phyloP scores from a whole-genome alignment of 2,329 filamentous ascomycete species.

The Colletotrichum simmondsii region DNA sequence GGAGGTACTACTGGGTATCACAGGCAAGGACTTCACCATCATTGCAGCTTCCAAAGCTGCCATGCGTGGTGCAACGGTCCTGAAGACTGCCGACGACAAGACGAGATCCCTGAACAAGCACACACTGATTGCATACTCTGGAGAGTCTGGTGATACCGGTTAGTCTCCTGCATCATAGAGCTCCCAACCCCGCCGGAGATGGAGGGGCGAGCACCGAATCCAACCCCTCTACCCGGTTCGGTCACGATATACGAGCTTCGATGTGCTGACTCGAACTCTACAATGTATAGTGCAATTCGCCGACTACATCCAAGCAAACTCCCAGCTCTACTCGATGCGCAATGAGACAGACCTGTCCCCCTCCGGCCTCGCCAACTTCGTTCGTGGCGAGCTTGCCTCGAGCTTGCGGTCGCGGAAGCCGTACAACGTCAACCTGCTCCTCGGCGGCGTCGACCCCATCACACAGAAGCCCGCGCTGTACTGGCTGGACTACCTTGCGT shows the following conservation, averaged over 20 bases:
- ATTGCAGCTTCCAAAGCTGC: conserved; percentile 97
- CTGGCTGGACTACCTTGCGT: conserved; percentile 97
- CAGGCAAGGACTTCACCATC: conserved; percentile 99
- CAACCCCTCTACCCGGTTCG: background rate
- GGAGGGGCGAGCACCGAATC: background rate
- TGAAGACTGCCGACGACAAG: conserved; percentile 97
- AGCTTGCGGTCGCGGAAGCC: conserved; percentile 92
- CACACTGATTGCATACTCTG: conserved; percentile 93
- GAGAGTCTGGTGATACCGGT: conserved; percentile 97
- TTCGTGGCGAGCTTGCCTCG: conserved; percentile 90
- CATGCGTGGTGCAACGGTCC: conserved; percentile 95
- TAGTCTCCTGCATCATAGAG: conserved; percentile 41
- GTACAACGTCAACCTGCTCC: conserved; percentile 95
- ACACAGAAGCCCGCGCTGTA: conserved; percentile 91
- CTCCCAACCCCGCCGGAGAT: conserved; percentile 6
- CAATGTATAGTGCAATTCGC: conserved; percentile 86
- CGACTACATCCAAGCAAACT: conserved; percentile 98
- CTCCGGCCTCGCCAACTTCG: conserved; percentile 89
- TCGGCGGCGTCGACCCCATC: conserved; percentile 93
- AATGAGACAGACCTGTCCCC: conserved; percentile 94
- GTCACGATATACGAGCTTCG: background rate
- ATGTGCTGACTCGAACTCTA: conserved; percentile 35
- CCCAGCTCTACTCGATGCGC: conserved; percentile 98
- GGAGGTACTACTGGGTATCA: conserved; percentile 98
- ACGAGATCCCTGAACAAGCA: conserved; percentile 92